Conservation (phyloP, 352 stramenopile genomes). For the Globisporangium acanthophoron region DNA sequence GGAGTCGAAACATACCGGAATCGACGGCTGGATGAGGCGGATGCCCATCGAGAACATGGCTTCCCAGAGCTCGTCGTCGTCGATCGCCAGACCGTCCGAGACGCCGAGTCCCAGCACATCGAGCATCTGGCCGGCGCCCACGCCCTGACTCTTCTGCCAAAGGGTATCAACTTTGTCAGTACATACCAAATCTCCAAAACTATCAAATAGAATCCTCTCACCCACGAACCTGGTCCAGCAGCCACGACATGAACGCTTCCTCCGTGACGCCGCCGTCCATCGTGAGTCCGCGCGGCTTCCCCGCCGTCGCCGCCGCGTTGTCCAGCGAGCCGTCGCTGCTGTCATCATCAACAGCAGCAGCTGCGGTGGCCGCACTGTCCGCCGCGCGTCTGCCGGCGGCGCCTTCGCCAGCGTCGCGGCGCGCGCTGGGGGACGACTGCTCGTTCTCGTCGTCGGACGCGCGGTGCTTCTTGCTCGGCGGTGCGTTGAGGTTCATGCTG, state of each 20-base stretch:
- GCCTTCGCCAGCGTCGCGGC: not conserved
- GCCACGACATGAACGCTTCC: slow-evolving; percentile 77
- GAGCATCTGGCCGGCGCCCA: slow-evolving; percentile 62
- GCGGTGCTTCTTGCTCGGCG: slow-evolving; percentile 75
- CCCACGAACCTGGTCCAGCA: slow-evolving; percentile 39
- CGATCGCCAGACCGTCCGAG: slow-evolving; percentile 66
- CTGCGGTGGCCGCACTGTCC: not conserved
- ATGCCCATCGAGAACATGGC: slow-evolving; percentile 84
- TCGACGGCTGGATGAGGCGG: slow-evolving; percentile 62
- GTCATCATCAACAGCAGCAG: slow-evolving; percentile 10
- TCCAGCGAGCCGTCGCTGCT: slow-evolving; percentile 3
- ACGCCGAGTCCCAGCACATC: slow-evolving; percentile 73
- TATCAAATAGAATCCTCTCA: not conserved
- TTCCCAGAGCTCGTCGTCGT: slow-evolving; percentile 82
- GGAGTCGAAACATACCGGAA: slow-evolving; percentile 28
- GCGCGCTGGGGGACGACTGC: slow-evolving; percentile 12
- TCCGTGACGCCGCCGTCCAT: slow-evolving; percentile 37
- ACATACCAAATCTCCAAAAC: not conserved
- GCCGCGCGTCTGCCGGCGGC: not conserved
- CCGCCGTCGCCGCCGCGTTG: not conserved
- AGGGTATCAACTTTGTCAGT: not conserved
- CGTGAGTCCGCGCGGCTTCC: slow-evolving; percentile 1
- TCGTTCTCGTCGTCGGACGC: slow-evolving; percentile 74
- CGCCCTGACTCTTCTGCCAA: slow-evolving; percentile 52
- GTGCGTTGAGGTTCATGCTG: slow-evolving; percentile 63